A percentile compares a stretch with the other conserved stretches of the same genome.
phyloP scores from a whole-genome alignment of 257 asterid species.

The Anisodus tanguticus region DNA sequence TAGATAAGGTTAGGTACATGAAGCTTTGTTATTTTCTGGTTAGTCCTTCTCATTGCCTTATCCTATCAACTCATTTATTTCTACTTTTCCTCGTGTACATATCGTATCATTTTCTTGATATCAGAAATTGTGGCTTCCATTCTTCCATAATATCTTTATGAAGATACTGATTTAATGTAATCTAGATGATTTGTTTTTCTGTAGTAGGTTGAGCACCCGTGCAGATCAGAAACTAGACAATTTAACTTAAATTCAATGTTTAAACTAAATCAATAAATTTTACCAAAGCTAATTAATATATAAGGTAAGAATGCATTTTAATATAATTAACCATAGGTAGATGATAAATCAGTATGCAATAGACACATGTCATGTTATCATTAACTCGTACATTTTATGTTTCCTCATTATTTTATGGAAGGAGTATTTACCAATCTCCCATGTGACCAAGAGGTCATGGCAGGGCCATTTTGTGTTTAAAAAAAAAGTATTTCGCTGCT shows the following conservation, averaged over 20 bases:
- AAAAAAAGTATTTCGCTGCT: too few relatives aligned
- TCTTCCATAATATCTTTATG: slow-evolving; percentile 9
- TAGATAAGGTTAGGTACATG: background rate
- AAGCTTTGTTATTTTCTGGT: background rate
- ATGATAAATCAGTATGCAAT: too few relatives aligned
- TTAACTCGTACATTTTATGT: too few relatives aligned
- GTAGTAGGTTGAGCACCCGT: background rate
- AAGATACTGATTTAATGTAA: background rate
- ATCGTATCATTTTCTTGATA: background rate
- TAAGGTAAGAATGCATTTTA: too few relatives aligned
- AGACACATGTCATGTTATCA: too few relatives aligned
- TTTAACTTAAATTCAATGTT: background rate
- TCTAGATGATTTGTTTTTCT: background rate
- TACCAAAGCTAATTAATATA: too few relatives aligned
- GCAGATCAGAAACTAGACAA: background rate
- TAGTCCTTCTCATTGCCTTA: slow-evolving; percentile 19
- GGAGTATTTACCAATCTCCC: too few relatives aligned
- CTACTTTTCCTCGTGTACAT: background rate
- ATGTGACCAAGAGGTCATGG: too few relatives aligned
- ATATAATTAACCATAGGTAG: too few relatives aligned
- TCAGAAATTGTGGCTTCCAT: background rate
- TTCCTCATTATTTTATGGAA: too few relatives aligned
- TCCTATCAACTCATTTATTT: background rate
- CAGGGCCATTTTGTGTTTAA: too few relatives aligned
- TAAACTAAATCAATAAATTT: too few relatives aligned